These are phyloP conservation scores for Annona squamosa DNA, from an alignment of 164 flowering plant species.

Conservation along the genomic window DNA sequence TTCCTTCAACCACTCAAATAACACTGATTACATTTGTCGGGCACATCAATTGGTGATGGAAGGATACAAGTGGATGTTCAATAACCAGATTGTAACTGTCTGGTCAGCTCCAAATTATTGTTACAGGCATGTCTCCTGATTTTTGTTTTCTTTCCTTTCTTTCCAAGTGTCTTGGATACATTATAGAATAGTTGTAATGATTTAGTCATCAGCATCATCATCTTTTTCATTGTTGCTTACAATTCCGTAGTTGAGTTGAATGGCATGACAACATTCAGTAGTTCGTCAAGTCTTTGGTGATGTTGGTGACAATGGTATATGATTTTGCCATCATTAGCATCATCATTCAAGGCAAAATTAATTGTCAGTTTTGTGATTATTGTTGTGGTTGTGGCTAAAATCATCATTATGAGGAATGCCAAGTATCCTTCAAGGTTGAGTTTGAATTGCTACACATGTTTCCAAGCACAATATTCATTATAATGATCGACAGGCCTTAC, in stretches of 20 bases:
- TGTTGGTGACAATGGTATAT: no score
- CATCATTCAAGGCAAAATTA: no score
- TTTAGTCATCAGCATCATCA: no score
- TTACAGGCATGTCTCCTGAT: slow-evolving; percentile 53
- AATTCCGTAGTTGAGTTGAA: no score
- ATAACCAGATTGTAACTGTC: slow-evolving; percentile 89
- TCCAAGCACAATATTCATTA: neutral
- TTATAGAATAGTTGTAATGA: neutral
- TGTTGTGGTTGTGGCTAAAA: no score
- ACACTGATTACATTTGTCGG: slow-evolving; percentile 88
- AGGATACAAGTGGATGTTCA: slow-evolving; percentile 99
- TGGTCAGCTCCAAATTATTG: slow-evolving; percentile 99
- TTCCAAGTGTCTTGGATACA: neutral
- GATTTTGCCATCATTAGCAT: no score
- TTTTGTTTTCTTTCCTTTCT: neutral
- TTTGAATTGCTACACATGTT: neutral
- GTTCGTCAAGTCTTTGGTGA: no score
- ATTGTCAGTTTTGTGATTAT: no score
- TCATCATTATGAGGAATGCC: no score
- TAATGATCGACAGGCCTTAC: neutral
- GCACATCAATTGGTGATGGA: slow-evolving; percentile 99
- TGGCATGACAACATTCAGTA: no score
- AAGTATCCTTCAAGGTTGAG: neutral
- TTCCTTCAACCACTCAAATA: slow-evolving; percentile 80
- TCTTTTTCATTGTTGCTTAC: no score